Base-by-base conservation (phyloP, 2,329 filamentous ascomycete species). In the Blumeria graminis region DNA sequence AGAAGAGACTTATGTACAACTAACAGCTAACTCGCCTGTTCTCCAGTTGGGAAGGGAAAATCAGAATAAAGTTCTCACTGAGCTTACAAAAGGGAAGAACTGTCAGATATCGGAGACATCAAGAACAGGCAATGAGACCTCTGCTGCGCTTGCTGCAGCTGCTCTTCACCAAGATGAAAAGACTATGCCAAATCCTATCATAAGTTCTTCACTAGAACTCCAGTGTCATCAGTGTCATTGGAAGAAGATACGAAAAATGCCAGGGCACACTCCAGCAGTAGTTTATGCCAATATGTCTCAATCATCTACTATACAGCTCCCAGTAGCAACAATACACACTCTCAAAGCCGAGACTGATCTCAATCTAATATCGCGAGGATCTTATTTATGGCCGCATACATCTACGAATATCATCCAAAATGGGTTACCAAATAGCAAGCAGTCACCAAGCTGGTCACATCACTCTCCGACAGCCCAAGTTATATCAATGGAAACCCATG, bases 161-260 rank as follows among this genome's bases (percentile, higher is more conserved):
- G 66, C 66, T 43, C 55, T 67, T 32, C 60, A 63, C 57, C 62
- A 60, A 62, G 67, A 62, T 45, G 60, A 57, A 10, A 58, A 59
- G 41, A 55, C 60, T 16, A 55, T 62, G 8, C 36, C 18, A 33
- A 55, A 43, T 28, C 22, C 22, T 28, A 28, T 28, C 22, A 28
- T 28, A 28, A 28, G 4, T 28, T 28, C 55, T 45, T 54, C 62
- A 61, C 71, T 75, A 34, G 75, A 74, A 59, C 82, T 78, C 60
- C 82, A 87, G 67, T 89, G 84, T 63, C 84, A 89, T 68, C 84
- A 86, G 66, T 89, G 84, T 60, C 73, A 76, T 62, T 65, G 71
- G 61, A 74, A 69, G 61, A 81, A 77, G 64, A 66, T 68, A 16
- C 60, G 59, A 39, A 67, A 62, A 58, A 60, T 64, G 45, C 57